These are phyloP conservation scores for Calophaca sinica DNA, from an alignment of 306 rosid species.

Conservation along the genomic window DNA sequence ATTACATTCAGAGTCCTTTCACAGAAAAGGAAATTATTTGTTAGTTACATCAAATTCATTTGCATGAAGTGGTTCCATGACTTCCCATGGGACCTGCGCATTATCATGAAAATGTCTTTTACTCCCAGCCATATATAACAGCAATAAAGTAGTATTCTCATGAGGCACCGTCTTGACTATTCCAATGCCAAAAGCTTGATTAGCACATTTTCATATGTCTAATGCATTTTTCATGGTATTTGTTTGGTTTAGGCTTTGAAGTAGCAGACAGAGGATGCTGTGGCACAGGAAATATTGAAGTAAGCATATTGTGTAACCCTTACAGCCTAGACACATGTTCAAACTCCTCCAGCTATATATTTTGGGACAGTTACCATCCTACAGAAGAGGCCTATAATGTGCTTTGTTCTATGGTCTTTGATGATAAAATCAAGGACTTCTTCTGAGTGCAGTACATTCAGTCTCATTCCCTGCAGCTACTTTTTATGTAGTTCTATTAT, in stretches of 20 bases:
- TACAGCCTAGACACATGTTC: slow-evolving; percentile 43
- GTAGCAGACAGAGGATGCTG: slow-evolving; percentile 70
- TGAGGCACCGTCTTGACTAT: too few species aligned
- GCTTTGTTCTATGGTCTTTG: slow-evolving; percentile 43
- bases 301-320: slow-evolving; percentile 58
- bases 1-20: too few species aligned
- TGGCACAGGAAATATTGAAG: slow-evolving; percentile 82
- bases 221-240: not conserved
- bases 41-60: too few species aligned
- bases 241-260: slow-evolving; percentile 63
- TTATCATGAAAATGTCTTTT: too few species aligned
- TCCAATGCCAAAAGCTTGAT: not conserved
- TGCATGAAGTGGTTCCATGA: too few species aligned
- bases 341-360: slow-evolving; percentile 56
- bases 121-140: too few species aligned
- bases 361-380: slow-evolving; percentile 81
- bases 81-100: too few species aligned
- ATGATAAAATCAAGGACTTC: slow-evolving; percentile 51
- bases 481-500: not conserved
- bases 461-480: not conserved
- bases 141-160: too few species aligned
- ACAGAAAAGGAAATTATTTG: too few species aligned
- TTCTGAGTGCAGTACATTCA: slow-evolving; percentile 41
- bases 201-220: slow-evolving; percentile 3
- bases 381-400: slow-evolving; percentile 53